Conservation (phyloP, 1,284 basidiomycete species). For the Pascua sp. region DNA sequence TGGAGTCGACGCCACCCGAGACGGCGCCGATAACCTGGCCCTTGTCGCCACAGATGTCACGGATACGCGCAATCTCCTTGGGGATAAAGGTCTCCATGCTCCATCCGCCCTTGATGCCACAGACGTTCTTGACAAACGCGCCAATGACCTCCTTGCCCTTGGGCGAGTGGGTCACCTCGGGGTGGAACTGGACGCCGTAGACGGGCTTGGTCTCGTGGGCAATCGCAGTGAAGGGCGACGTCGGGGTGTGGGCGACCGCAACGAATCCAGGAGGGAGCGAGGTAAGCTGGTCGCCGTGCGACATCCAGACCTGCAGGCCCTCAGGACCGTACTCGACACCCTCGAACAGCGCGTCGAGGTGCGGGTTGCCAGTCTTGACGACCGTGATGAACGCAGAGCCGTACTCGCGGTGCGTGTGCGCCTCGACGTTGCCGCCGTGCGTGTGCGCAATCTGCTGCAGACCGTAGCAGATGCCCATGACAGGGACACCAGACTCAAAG, state of each 20-base stretch:
- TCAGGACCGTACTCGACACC: slow-evolving; percentile 61
- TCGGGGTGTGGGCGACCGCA: slow-evolving; percentile 79
- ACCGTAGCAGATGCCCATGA: slow-evolving; percentile 97
- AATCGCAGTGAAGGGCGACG: slow-evolving; percentile 89
- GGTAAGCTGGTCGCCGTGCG: slow-evolving; percentile 92
- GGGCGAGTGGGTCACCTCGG: slow-evolving; percentile 94
- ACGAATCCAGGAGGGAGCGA: slow-evolving; percentile 79
- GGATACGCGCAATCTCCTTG: slow-evolving; percentile 92
- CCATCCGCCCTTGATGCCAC: slow-evolving; percentile 79
- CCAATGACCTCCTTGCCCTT: slow-evolving; percentile 88
- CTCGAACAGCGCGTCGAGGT: slow-evolving; percentile 76
- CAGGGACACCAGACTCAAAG: slow-evolving; percentile 85
- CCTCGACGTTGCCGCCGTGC: slow-evolving; percentile 79
- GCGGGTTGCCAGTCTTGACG: slow-evolving; percentile 61
- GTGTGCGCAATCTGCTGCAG: slow-evolving; percentile 95
- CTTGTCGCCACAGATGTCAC: slow-evolving; percentile 88
- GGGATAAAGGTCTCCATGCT: slow-evolving; percentile 98
- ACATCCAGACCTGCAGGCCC: slow-evolving; percentile 96
- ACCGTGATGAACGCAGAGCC: slow-evolving; percentile 83
- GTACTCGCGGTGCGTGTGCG: slow-evolving; percentile 91
- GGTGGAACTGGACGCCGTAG: slow-evolving; percentile 98
- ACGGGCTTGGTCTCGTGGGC: slow-evolving; percentile 85
- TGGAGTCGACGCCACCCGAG: slow-evolving; percentile 95
- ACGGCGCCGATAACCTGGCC: slow-evolving; percentile 98
- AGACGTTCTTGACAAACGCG: slow-evolving; percentile 81